Evolutionary conservation across 495 filamentous ascomycete species (phyloP).

Genomic region (Aspergillus campestris): DNA sequence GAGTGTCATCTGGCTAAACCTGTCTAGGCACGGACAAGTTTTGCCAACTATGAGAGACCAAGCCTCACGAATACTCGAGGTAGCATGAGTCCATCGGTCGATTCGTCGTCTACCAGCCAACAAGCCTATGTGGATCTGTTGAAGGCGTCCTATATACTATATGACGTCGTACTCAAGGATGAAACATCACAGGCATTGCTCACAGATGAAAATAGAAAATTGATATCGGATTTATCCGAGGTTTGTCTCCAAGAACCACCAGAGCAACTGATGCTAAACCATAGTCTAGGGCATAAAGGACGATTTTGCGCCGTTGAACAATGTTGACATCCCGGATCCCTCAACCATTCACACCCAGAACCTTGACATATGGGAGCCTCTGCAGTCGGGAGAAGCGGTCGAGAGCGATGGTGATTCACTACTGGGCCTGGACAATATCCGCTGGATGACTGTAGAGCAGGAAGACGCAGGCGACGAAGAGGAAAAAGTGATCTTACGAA

Average conservation of each 20-base stretch:
- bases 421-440: slow-evolving; percentile 19
- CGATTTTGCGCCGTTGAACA: slow-evolving; percentile 25
- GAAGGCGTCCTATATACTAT: slow-evolving; percentile 37
- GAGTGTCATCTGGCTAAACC: neutral
- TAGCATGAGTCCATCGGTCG: slow-evolving; percentile 19
- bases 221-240: slow-evolving; percentile 32
- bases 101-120: slow-evolving; percentile 15
- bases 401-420: slow-evolving; percentile 11
- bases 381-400: slow-evolving; percentile 26
- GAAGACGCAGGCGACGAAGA: slow-evolving; percentile 33
- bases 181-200: slow-evolving; percentile 17
- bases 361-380: slow-evolving; percentile 30
- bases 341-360: slow-evolving; percentile 18
- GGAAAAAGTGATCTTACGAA: slow-evolving; percentile 32
- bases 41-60: slow-evolving; percentile 20
- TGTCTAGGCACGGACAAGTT: slow-evolving; percentile 17
- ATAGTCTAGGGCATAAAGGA: slow-evolving; percentile 24
- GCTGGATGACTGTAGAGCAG: slow-evolving; percentile 29
- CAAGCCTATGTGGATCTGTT: slow-evolving; percentile 36
- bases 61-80: slow-evolving; percentile 15
- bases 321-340: slow-evolving; percentile 21
- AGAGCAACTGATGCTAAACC: neutral
- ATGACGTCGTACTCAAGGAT: slow-evolving; percentile 26
- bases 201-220: slow-evolving; percentile 31
- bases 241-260: slow-evolving; percentile 9